Conservation (phyloP, 1,139 yeast species). For the Spathaspora jeffriesii region DNA sequence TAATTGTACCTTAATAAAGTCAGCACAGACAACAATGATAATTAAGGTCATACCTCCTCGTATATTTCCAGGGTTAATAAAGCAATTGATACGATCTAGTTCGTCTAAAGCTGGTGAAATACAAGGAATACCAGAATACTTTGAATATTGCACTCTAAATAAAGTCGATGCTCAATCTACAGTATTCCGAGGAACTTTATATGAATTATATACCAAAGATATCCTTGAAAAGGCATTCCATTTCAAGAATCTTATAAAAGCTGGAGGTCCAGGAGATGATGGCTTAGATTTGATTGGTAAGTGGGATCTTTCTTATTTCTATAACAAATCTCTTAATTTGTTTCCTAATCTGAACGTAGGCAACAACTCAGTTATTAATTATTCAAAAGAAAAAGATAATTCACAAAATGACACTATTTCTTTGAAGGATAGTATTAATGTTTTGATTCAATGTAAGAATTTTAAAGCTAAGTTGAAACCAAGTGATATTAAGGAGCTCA, state of each 20-base stretch:
- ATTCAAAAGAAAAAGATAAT: slow-evolving; percentile 15
- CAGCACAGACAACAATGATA: not conserved
- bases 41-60: not conserved
- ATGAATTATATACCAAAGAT: slow-evolving; percentile 58
- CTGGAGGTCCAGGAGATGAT: slow-evolving; percentile 72
- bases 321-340: slow-evolving; percentile 12
- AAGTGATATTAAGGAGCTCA: slow-evolving; percentile 54
- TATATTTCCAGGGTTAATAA: not conserved
- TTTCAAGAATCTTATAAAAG: slow-evolving; percentile 38
- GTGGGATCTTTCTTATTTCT: slow-evolving; percentile 49
- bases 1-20: not conserved
- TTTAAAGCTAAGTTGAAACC: slow-evolving; percentile 49
- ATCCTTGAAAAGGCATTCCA: slow-evolving; percentile 41
- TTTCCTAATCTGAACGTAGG: slow-evolving; percentile 9
- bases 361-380: slow-evolving; percentile 12
- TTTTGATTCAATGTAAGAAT: slow-evolving; percentile 63
- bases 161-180: slow-evolving; percentile 33
- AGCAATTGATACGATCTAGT: not conserved
- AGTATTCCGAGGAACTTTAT: slow-evolving; percentile 68
- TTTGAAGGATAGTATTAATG: slow-evolving; percentile 26
- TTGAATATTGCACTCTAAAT: slow-evolving; percentile 26
- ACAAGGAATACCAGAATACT: slow-evolving; percentile 27
- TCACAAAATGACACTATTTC: slow-evolving; percentile 15
- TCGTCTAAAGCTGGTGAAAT: slow-evolving; percentile 1
- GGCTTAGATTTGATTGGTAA: slow-evolving; percentile 70